Base-by-base conservation (phyloP, 2,329 filamentous ascomycete species). In the Trichoderma sp. region DNA sequence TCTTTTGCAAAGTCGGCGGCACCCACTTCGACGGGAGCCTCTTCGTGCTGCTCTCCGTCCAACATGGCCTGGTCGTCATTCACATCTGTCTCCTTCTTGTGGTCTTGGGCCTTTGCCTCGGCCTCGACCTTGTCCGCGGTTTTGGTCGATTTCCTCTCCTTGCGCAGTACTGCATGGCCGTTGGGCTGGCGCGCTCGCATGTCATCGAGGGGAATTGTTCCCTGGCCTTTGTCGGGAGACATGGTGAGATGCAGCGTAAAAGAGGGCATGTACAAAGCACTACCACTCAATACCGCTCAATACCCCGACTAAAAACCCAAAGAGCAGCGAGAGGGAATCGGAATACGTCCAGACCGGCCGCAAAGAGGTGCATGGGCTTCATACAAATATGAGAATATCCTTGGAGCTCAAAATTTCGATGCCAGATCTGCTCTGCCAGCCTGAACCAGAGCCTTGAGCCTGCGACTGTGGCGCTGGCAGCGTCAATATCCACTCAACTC, bases 121-220 rank as follows among this genome's bases (percentile, higher is more conserved):
- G 14, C 3, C 18, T 32, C 59, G 13, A 32, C 51, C 28, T 54
- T 43, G 13, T 70, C 26, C 61, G 26, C 18, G 60, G 71, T 24
- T 60, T 56, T 16, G 26, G 58, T 30, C 34, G 58, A n/a, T 54
- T 52, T 49, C 69, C 63, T 37, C 68, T 71, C 24, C 68, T 71
- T 58, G 68, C 71, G 37, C 67, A 64, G 49, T 60, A 71, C 58
- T 3, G 65, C 70, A 11, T 68, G 68, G 28, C 64, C 71, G 28
- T 73, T 70, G 18, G 68, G 68, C 21, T 55, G 46, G 32, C 70
- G 71, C n/a, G 59, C 69, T 18, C 70, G 69, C 60, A 71, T 72
- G 21, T 72, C 68, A 24, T 71, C 70, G 39, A 72, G 68, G 30
- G 49, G 68, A 32, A 71, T 68, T 28, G 59, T 71, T 16, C 65